Base-by-base conservation (phyloP, 1,284 basidiomycete genomes). In the Schizophyllum amplum region DNA sequence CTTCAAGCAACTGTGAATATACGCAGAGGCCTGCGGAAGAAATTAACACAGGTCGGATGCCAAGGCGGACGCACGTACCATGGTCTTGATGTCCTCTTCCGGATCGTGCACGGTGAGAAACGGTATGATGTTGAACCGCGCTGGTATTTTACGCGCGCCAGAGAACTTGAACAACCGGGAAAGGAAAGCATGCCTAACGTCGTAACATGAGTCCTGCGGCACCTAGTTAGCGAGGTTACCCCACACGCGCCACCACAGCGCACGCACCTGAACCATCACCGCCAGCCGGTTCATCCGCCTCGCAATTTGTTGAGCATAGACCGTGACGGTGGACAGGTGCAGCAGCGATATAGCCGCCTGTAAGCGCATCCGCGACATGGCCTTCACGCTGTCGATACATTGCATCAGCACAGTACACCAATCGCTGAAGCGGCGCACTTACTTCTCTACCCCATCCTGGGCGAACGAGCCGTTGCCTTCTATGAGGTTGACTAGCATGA, bases 61-160 rank as follows among this genome's bases (percentile, higher is more conserved):
- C 17, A 26, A 24, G 24, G 2, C 20, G 24, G 25, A 57, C 4
- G 53, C 4, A 59, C 76, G 59, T 51, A 84, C 87, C 69, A 78
- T 77, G 42, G 68, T 71, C 63, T 80, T 84, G 33, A 95, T 80
- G 59, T 96, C 93, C 24, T 72, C 71, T 64, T 98, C 95, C 0
- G 96, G 96, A 71, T 99, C 97, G 62, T 93, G 87, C 0, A 94
- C 90, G 0, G 89, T 87, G 33, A 99, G 71, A 73, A 97, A 95
- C 0, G 91, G 84, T 59, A 97, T 81, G 48, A 92, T 76, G 65
- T 94, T 90, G 74, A 87, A 98, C 23, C 83, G 78, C 0, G 86
- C 68, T 15, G 84, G 79, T 6, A 96, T 74, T 68, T 85, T 83
- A 33, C 83, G 79, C 5, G 72, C 69, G 25, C 79, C 75, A 11